Conservation (phyloP, 306 rosid genomes). For the Dryas drummondii region DNA sequence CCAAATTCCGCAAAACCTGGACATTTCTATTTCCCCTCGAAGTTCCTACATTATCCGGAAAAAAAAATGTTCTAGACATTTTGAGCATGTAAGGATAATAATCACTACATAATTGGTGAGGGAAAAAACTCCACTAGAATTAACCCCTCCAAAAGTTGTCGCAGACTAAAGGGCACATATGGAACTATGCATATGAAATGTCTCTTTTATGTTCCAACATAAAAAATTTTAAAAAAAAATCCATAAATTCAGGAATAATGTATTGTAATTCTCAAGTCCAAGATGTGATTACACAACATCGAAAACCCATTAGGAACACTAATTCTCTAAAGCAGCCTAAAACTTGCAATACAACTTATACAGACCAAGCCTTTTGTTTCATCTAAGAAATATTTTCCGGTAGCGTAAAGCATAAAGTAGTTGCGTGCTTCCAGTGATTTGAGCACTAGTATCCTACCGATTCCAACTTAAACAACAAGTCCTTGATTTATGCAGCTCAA, state of each 20-base stretch:
- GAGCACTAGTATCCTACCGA: neutral
- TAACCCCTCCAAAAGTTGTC: neutral
- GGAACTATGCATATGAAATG: neutral
- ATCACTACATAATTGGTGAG: neutral
- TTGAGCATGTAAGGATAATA: neutral
- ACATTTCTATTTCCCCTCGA: conserved; percentile 44
- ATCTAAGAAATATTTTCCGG: neutral
- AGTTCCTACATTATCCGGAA: conserved; percentile 12
- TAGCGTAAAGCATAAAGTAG: neutral
- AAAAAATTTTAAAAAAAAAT: no score
- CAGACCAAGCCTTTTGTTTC: no score
- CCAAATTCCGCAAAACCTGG: conserved; percentile 64
- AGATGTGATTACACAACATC: no score
- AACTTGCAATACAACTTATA: neutral
- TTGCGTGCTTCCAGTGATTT: neutral
- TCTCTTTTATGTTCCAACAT: neutral
- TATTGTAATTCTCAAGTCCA: neutral
- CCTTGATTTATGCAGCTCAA: neutral
- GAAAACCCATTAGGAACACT: neutral
- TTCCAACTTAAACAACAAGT: neutral
- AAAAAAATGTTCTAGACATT: neutral
- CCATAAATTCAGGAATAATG: neutral
- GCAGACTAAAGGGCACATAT: no score
- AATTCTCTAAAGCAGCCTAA: neutral
- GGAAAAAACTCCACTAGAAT: neutral